Evolutionary conservation across 2,329 filamentous ascomycete genomes (phyloP).

Genomic region (Lasiodiplodia citricola): DNA sequence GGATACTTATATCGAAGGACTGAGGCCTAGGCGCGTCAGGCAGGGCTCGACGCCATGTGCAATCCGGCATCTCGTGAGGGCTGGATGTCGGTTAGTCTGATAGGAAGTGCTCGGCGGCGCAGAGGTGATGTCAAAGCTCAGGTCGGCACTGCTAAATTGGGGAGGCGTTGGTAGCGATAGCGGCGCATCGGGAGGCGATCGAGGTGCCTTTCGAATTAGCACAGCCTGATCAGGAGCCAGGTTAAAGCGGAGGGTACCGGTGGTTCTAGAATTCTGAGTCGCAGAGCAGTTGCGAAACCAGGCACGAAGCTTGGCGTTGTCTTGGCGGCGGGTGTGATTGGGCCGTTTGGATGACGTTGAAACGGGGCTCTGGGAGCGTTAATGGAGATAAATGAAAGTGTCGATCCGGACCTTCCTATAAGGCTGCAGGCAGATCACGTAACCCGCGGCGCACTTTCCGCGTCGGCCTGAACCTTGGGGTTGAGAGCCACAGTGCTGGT

Average conservation of each 20-base stretch:
- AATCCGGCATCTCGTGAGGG: background rate
- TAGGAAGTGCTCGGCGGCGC: background rate
- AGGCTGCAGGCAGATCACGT: conserved; percentile 7
- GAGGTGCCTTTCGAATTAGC: background rate
- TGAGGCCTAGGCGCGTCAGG: background rate
- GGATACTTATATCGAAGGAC: conserved; percentile 1
- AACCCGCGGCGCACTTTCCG: background rate
- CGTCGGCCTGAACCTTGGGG: background rate
- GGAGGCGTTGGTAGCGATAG: background rate
- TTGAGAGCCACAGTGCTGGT: background rate
- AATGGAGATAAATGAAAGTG: conserved; percentile 12
- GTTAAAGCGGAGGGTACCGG: conserved; percentile 21
- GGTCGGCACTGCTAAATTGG: conserved; percentile 1
- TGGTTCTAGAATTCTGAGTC: conserved; percentile 9
- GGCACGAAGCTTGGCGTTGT: background rate
- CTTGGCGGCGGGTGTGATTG: conserved; percentile 14
- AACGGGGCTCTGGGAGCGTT: conserved; percentile 5
- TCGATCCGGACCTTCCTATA: conserved; percentile 22
- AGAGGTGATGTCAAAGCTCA: conserved; percentile 1
- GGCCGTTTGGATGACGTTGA: background rate
- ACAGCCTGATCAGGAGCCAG: background rate
- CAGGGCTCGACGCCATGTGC: conserved; percentile 1
- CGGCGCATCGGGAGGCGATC: background rate
- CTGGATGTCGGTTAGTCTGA: conserved; percentile 5
- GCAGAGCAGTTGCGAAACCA: background rate